Evolutionary conservation across 495 filamentous ascomycete species (phyloP), one percentile per base, ranked within the genome.

Genomic region (Pyronema domesticum): DNA sequence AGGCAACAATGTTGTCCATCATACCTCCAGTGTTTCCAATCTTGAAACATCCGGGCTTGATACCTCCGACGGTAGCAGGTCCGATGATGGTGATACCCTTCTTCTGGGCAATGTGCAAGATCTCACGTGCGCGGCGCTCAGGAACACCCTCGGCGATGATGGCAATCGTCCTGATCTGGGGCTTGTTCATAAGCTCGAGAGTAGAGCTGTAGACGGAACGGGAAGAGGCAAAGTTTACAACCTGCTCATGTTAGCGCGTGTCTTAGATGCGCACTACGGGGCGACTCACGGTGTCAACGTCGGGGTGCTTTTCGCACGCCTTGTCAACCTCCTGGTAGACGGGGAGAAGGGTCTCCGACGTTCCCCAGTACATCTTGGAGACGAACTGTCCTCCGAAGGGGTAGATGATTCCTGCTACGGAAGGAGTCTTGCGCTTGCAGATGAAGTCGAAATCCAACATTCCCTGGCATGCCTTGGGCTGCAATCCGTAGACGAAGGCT

Each of bases 371-470:
- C 91, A 98, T 98, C 81, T 98, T 98, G 79, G 88, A 95, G 62
- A 98, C 93, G 80, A 96, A 98, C 70, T 98, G 91, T 53, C 91
- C 91, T 71, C 91, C 91, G 68, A 98, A 98, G 62, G 91, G 95
- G 77, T 98, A 98, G 74, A 98, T 96, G 72, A 98, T 98, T 71
- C 88, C 91, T 60, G 91, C 91, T 49, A 98, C 91, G 57, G 91
- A 96, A 55, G 91, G 91, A 13, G 87, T 94, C 68, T 76, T 76
- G 56, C 91, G 85, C 79, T 95, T 96, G 86, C 91, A 98, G 74
- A 98, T 98, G 79, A 96, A 98, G 77, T 98, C 91, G 72, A 98
- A 98, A 71, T 98, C 91, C 68, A 98, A 84, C 91, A 96, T 98
- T 71, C 93, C 93, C 76, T 98, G 91, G 61, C 95, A 93, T 64